These are phyloP conservation scores for Auriscalpium microsporum DNA, from an alignment of 768 basidiomycete species.

Conservation along the genomic window DNA sequence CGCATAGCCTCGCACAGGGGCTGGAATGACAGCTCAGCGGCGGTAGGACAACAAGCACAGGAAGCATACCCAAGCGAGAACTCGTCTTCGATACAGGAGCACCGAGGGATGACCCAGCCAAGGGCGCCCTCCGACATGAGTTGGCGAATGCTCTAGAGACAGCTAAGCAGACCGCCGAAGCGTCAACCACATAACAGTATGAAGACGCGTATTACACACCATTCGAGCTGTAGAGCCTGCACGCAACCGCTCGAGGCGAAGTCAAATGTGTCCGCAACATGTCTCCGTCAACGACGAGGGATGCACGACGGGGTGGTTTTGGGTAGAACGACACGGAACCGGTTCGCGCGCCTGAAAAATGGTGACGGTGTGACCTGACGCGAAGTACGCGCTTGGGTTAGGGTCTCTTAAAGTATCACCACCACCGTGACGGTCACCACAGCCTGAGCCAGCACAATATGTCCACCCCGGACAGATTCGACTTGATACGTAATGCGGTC, in stretches of 20 bases:
- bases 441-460: slow-evolving; percentile 24
- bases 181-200: no score
- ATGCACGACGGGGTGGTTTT: background rate
- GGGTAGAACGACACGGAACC: background rate
- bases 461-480: slow-evolving; percentile 52
- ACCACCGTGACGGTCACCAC: no score
- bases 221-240: slow-evolving; percentile 6
- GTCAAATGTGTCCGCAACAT: slow-evolving; percentile 12
- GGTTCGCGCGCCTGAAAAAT: background rate
- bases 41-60: background rate
- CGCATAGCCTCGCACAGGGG: slow-evolving; percentile 62
- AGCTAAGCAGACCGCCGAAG: background rate
- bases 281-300: background rate
- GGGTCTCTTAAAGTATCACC: background rate
- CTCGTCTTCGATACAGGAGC: background rate
- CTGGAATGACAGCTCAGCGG: slow-evolving; percentile 23
- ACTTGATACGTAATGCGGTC: slow-evolving; percentile 75
- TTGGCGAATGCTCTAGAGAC: slow-evolving; percentile 7
- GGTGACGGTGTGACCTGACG: background rate
- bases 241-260: slow-evolving; percentile 7
- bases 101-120: slow-evolving; percentile 2
- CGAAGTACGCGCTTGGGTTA: background rate
- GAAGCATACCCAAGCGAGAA: background rate
- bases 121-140: slow-evolving; percentile 2
- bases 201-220: background rate